Evolutionary conservation across 768 basidiomycete genomes (phyloP).

Genomic region (Pisolithus orientalis): DNA sequence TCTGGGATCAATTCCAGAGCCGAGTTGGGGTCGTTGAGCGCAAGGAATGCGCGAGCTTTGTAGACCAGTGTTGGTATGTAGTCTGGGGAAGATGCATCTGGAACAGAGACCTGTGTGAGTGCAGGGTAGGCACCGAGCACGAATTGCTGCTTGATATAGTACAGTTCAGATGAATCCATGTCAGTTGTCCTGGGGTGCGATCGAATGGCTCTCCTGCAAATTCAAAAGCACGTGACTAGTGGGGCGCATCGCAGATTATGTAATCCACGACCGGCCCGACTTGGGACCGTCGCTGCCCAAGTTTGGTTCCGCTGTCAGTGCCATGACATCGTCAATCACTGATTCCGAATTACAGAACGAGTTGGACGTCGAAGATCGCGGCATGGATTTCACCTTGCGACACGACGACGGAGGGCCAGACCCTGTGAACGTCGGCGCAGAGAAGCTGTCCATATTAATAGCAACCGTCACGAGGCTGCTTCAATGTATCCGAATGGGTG

Average conservation of each 20-base stretch:
- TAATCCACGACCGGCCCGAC: too few relatives aligned
- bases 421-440: too few relatives aligned
- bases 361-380: too few relatives aligned
- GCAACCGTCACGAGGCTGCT: background rate
- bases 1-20: constrained; percentile 52
- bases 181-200: background rate
- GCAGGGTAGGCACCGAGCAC: constrained; percentile 68
- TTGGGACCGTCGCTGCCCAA: too few relatives aligned
- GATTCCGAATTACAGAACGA: too few relatives aligned
- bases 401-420: too few relatives aligned
- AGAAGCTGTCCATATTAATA: too few relatives aligned
- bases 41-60: constrained; percentile 73
- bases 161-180: constrained; percentile 59
- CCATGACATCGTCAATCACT: too few relatives aligned
- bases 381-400: too few relatives aligned
- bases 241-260: background rate
- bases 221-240: constrained; percentile 2
- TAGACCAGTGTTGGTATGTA: constrained; percentile 64
- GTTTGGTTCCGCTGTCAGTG: too few relatives aligned
- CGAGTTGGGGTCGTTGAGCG: constrained; percentile 52
- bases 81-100: constrained; percentile 57
- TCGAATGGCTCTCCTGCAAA: background rate
- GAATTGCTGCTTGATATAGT: constrained; percentile 72
- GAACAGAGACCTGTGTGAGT: constrained; percentile 48
- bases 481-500: background rate